Base-by-base conservation (phyloP, 1,284 basidiomycete genomes). In the Apiotrichum siamense region DNA sequence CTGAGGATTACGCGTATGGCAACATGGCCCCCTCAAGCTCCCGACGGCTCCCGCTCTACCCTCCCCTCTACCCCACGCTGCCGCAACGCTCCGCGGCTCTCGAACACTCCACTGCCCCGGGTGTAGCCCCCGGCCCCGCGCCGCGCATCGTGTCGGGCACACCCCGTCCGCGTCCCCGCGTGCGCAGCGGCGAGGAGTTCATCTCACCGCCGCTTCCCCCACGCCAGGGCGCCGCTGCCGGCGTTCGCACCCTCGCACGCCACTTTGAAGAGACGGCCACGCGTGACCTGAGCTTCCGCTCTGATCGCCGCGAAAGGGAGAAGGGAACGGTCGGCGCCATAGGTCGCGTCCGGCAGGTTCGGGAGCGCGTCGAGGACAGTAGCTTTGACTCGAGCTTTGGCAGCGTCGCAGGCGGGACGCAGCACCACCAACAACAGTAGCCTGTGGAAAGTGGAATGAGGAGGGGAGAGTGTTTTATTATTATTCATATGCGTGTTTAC, bases 281-380 rank as follows among this genome's bases (percentile, higher is more conserved):
- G 33, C 39, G 46, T 9, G 55, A 57, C 41, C 37, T 52, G 32
- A 37, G 37, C 15, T 57, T 42, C 33, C 45, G 45, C 35, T 37
- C 29, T 20, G 43, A 35, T 27, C 48, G 55, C 18, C 44, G 55
- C 23, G 45, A 42, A 32, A 23, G 39, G 18, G 55, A 57, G 39
- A 47, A 44, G 42, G 24, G 18, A 26, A 12, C 11, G 2, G 23
- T 57, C 13, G 10, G n/a, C 9, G 38, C 25, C 7, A 25, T 54
- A 13, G 32, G 51, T 15, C 51, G 55, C 17, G 55, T 57, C 20
- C 42, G 39, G 18, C 33, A 41, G 5, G 31, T 38, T 2, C 26
- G 46, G 6, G 54, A 52, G 20, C 26, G 43, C 21, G 45, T 33
- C 3, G 35, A 26, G 31, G 44, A 54, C 24, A 24, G 37, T 26